These are phyloP conservation scores for Capillidium rhysosporum DNA, from an alignment of 371 early-diverging fungal species.

Conservation along the genomic window DNA sequence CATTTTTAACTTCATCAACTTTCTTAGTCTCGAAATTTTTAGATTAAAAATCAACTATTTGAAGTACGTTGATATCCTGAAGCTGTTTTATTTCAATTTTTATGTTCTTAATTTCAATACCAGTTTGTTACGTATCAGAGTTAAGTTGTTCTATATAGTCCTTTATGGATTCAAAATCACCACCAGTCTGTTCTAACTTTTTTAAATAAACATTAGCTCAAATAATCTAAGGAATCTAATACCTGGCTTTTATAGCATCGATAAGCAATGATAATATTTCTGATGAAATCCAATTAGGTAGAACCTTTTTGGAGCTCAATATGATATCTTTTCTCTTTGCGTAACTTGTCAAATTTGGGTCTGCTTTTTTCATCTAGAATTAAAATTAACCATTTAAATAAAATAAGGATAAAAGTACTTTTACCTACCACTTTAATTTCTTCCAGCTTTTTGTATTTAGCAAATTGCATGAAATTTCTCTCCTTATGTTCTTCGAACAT, in stretches of 20 bases:
- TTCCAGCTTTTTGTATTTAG: conserved; percentile 81
- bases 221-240: neutral
- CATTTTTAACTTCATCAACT: conserved; percentile 49
- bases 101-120: conserved; percentile 12
- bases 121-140: conserved; percentile 19
- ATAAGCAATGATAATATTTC: conserved; percentile 57
- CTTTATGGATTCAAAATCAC: conserved; percentile 16
- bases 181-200: conserved; percentile 18
- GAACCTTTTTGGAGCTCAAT: conserved; percentile 85
- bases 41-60: conserved; percentile 8
- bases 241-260: conserved; percentile 49
- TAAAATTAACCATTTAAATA: conserved; percentile 13
- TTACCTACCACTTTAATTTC: conserved; percentile 55
- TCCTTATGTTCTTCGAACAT: conserved; percentile 97
- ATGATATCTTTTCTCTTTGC: conserved; percentile 72
- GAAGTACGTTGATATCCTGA: conserved; percentile 8
- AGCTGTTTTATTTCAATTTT: conserved; percentile 7
- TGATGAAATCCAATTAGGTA: conserved; percentile 63
- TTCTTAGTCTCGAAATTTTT: conserved; percentile 36
- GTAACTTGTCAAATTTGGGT: conserved; percentile 81
- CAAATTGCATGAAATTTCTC: conserved; percentile 81
- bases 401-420: neutral
- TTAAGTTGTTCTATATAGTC: conserved; percentile 16
- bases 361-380: conserved; percentile 75
- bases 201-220: conserved; percentile 8